A percentile compares a stretch with the other conserved stretches of the same genome.
phyloP scores from a whole-genome alignment of 148 eudicot species.

The Nepenthes mirabilis region DNA sequence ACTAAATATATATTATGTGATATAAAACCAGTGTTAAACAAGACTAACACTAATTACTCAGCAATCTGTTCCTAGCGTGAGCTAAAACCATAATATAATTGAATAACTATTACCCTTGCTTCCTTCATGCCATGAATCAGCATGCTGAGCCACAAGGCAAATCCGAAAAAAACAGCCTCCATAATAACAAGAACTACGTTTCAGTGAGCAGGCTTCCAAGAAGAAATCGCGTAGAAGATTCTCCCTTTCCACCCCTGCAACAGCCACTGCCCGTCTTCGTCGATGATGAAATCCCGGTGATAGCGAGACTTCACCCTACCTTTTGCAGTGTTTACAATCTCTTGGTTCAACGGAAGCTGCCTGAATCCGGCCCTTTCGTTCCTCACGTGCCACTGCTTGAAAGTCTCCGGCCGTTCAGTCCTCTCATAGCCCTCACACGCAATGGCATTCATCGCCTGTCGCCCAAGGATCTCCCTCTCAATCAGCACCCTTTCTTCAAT shows the following conservation, averaged over 20 bases:
- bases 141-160: too few relatives aligned
- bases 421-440: constrained; percentile 80
- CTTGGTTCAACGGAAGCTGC: constrained; percentile 39
- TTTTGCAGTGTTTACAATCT: constrained; percentile 34
- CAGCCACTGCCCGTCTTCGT: constrained; percentile 70
- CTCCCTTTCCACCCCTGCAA: constrained; percentile 81
- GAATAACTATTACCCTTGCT: too few relatives aligned
- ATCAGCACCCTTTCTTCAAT: constrained; percentile 47
- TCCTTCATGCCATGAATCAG: too few relatives aligned
- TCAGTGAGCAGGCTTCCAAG: constrained; percentile 40
- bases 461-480: constrained; percentile 56
- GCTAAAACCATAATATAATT: too few relatives aligned
- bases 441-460: constrained; percentile 60
- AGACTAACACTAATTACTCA: too few relatives aligned
- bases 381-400: constrained; percentile 80
- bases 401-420: constrained; percentile 75
- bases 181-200: too few relatives aligned
- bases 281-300: constrained; percentile 56
- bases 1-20: too few relatives aligned
- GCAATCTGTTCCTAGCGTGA: too few relatives aligned
- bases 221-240: constrained; percentile 41
- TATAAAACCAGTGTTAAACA: too few relatives aligned
- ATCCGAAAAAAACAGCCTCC: too few relatives aligned
- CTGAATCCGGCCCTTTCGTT: constrained; percentile 56
- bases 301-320: constrained; percentile 37